Base-by-base conservation (phyloP, 2,329 filamentous ascomycete species). In the Exophiala spinifera region DNA sequence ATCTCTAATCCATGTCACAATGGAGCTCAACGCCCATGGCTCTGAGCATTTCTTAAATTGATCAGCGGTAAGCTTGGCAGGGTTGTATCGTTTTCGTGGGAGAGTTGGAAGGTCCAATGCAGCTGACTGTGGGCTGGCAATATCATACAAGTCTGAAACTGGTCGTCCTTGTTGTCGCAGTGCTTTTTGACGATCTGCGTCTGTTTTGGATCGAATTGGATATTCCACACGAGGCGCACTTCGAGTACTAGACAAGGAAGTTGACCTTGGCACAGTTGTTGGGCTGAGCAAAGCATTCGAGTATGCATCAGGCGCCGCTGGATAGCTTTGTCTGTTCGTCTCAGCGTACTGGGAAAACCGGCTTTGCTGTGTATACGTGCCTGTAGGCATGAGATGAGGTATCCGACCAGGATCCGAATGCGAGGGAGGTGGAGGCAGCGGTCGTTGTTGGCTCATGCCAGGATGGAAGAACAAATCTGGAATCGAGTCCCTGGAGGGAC, bases 391-490 rank as follows among this genome's bases (percentile, higher is more conserved):
- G 44, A 80, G 61, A 63, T 77, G 75, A 25, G 76, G 71, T 34
- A 72, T 70, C 59, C 76, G 76, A 43, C 73, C 76, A 25, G 75
- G 67, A 47, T 62, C 60, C 7, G 59, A 61, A 23, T 52, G 49
- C 14, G 60, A 52, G 76, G 86, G 71, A 72, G 91, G 72, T 74
- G 84, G 77, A 64, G 84, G 81, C 43, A 87, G 70, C 49, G 84
- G 84, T 48, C 77, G 77, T 63, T 72, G 76, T 76, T 59, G 82
- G 75, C 68, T 71, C 67, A 91, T 83, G 36, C 89, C 89, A 15
- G 91, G 91, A 65, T 97, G 91, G 69, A 95, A 99, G 68, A 96
- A 96, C 67, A 97, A 85, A 64, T 96, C 94, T 15, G 88, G 88
- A 58, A 90, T 89, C 52, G 91, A 89, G 40, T 88, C 85, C 60